Conservation (phyloP, 1,284 basidiomycete genomes). For the Trametes pubescens region DNA sequence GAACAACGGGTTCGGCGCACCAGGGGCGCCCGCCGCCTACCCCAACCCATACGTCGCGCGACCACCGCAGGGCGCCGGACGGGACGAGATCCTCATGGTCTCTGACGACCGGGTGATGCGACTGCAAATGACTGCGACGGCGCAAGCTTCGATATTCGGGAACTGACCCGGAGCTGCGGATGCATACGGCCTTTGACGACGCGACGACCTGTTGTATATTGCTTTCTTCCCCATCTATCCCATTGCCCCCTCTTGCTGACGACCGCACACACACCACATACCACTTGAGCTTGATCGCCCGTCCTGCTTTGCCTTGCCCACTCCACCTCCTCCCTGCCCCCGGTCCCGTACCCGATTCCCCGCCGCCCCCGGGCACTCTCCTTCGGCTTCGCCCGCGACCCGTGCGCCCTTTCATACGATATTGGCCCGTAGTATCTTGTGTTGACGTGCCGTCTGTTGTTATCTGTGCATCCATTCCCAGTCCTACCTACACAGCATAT, state of each 20-base stretch:
- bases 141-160: conserved; percentile 24
- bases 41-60: conserved; percentile 54
- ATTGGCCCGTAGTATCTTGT: conserved; percentile 18
- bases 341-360: background rate
- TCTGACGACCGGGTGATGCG: conserved; percentile 82
- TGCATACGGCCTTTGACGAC: conserved; percentile 20
- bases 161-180: conserved; percentile 5
- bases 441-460: conserved; percentile 15
- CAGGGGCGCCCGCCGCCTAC: conserved; percentile 44
- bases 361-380: background rate
- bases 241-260: conserved; percentile 16
- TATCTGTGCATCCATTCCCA: conserved; percentile 4
- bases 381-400: conserved; percentile 4
- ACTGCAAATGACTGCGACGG: conserved; percentile 54
- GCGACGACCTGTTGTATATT: conserved; percentile 34
- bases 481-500: conserved; percentile 36
- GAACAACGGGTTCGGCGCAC: conserved; percentile 51
- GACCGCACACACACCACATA: conserved; percentile 20
- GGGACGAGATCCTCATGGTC: conserved; percentile 83
- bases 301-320: conserved; percentile 12
- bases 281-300: conserved; percentile 9
- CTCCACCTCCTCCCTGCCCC: background rate
- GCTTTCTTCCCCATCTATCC: conserved; percentile 19
- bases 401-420: conserved; percentile 15
- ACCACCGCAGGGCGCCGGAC: conserved; percentile 50